Evolutionary conservation across 495 filamentous ascomycete species (phyloP), one percentile per base, ranked within the genome.

Genomic region (Bathelium albidoporum): DNA sequence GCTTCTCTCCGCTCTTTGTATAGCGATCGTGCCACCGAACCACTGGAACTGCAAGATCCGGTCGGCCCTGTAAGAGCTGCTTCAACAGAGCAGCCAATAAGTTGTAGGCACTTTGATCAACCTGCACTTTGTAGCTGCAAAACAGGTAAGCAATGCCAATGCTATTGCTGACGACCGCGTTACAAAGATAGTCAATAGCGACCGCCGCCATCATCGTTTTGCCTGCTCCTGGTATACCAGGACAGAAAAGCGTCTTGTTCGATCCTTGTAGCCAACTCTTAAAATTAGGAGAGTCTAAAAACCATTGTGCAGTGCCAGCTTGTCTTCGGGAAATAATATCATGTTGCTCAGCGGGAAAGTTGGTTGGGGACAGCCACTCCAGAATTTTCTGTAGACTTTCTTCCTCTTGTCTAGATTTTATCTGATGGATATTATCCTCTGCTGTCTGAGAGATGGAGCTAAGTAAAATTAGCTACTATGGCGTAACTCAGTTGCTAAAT

Each of bases 141-240:
- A 74, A 82, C 45, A 80, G 7, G 59, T 74, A 78, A 9, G 74
- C 73, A 52, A 82, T 63, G 4, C 71, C 70, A 63, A 75, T 45
- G 18, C 59, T 62, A 9, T 59, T 2, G 22, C 62, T 62, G 16
- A 65, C 7, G 43, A 66, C 58, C 36, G 59, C 45, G 34, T 62
- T 53, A 7, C 28, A 2, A 3, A 77, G 66, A 36, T 75, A 58
- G 34, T 76, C 58, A 10, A 75, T 65, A 18, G 67, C 61, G 41
- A 73, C 71, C 14, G 73, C 62, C 18, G 70, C 64, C 32, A 69
- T 63, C 29, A 72, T 64, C 5, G 70, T 72, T 53, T 72, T 72
- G 41, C 70, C 70, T 44, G 70, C 65, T 58, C 68, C 65, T 65
- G 76, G 77, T 18, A 75, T 74, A 0, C 76, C 77, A 18, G 70